Evolutionary conservation across 306 rosid species (phyloP), one percentile per base, ranked within the genome.

Genomic region (Acacia crassicarpa): DNA sequence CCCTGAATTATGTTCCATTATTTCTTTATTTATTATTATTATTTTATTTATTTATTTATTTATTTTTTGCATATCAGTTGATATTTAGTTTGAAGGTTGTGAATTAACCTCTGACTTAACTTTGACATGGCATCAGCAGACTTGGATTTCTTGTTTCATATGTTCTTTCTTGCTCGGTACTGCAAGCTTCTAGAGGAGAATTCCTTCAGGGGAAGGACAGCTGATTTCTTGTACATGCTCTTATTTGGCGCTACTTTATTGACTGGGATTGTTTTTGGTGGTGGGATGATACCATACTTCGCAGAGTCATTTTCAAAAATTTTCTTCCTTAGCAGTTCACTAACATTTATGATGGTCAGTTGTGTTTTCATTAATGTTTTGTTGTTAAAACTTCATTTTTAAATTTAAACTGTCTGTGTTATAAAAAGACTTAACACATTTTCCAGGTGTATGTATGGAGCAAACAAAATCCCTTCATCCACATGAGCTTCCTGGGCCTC

Each of bases 391-490:
- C 14, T 73, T 53, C 20, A 6, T 67, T 53, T 40, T 72, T 32
- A 35, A 75, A 49, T 35, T 67, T 35, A 17, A 35, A 35, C 61
- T 33, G 70, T 74, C 23, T 14, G 20, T 25, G 45, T 78, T 61
- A n/a, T 65, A 23, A 76, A 75, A 70, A 41, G 23, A 6, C 2
- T 56, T 77, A 46, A 22, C 16, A 19, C 76, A 13, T 45, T 83
- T 80, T 77, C 51, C 89, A 96, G 97, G 99, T 96, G 66, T 96
- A 95, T 74, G 97, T 96, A 56, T 93, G 98, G 99, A 93, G 99
- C 92, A 96, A 92, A 88, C 99, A 96, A 85, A 93, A 96, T 83
- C 99, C 99, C 61, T 96, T 89, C 80, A 96, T 96, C 74, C 98
- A 91, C 38, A 93, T 92, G 98, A 96, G 98, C 82, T 96, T 96